Evolutionary conservation across 2,329 filamentous ascomycete species (phyloP).

Genomic region (Penicillium glabrum): DNA sequence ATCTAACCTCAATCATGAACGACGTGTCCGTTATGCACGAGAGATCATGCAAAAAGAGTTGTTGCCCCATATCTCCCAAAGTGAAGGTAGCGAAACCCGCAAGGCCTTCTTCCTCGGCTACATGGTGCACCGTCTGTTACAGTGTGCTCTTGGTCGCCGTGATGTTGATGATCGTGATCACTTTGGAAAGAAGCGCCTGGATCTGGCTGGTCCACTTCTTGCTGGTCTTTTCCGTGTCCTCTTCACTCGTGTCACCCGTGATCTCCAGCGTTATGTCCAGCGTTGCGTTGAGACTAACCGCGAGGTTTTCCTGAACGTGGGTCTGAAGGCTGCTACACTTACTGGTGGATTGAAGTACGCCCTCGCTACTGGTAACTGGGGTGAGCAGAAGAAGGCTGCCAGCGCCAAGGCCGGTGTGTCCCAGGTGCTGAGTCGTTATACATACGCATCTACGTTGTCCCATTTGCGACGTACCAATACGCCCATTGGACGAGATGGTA

Average conservation of each 20-base stretch:
- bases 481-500: slow-evolving; percentile 94
- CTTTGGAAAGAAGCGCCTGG: slow-evolving; percentile 97
- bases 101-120: slow-evolving; percentile 99
- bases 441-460: slow-evolving; percentile 92
- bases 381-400: slow-evolving; percentile 97
- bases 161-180: slow-evolving; percentile 98
- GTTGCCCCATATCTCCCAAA: slow-evolving; percentile 92
- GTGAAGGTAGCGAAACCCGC: slow-evolving; percentile 87
- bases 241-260: slow-evolving; percentile 85
- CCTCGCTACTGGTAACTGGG: slow-evolving; percentile 97
- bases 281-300: slow-evolving; percentile 85
- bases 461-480: slow-evolving; percentile 98
- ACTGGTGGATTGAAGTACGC: slow-evolving; percentile 97
- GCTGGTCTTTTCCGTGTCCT: slow-evolving; percentile 95
- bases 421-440: slow-evolving; percentile 96
- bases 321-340: slow-evolving; percentile 86
- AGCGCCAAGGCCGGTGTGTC: slow-evolving; percentile 95
- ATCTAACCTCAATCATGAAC: slow-evolving; percentile 71
- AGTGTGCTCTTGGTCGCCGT: slow-evolving; percentile 86
- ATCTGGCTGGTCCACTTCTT: slow-evolving; percentile 89
- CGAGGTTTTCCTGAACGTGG: slow-evolving; percentile 87
- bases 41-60: slow-evolving; percentile 98
- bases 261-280: slow-evolving; percentile 87
- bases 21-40: slow-evolving; percentile 86
- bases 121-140: slow-evolving; percentile 95